These are phyloP conservation scores for Picochlorum sp. DNA, from an alignment of 139 green algal species.

Conservation along the genomic window DNA sequence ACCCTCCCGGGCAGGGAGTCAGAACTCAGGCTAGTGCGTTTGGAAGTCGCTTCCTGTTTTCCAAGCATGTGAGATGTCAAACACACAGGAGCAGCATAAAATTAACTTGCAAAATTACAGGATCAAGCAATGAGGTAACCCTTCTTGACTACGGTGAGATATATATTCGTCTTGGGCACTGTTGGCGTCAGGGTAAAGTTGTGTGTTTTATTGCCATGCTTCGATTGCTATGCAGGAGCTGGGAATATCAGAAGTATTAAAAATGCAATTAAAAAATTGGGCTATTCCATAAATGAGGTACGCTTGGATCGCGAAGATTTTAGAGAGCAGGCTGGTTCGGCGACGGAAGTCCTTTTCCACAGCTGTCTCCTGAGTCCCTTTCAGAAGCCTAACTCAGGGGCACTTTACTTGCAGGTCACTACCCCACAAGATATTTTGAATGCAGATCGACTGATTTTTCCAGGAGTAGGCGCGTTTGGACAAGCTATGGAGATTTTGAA, in stretches of 20 bases:
- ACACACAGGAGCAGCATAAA: background rate
- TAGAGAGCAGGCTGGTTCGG: no score
- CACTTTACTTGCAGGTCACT: conserved; percentile 44
- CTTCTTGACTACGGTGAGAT: conserved; percentile 88
- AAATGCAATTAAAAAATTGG: conserved; percentile 89
- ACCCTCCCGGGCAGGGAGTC: no score
- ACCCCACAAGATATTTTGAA: conserved; percentile 48
- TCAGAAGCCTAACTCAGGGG: background rate
- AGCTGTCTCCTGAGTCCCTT: no score
- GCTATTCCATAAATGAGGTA: conserved; percentile 87
- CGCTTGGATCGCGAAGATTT: conserved; percentile 7
- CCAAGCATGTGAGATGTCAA: no score
- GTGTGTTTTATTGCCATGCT: no score
- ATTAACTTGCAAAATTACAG: background rate
- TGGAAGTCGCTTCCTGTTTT: no score
- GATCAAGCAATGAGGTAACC: conserved; percentile 39
- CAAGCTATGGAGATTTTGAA: conserved; percentile 75
- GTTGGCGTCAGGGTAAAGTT: no score
- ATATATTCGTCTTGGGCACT: background rate
- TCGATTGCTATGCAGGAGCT: conserved; percentile 34
- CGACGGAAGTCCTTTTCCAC: no score
- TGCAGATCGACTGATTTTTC: conserved; percentile 85
- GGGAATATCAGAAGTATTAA: conserved; percentile 93
- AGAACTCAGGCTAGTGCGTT: no score
- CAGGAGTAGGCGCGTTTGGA: conserved; percentile 88